Conservation (phyloP, 2,329 filamentous ascomycete genomes). For the Bipolaris oryzae region DNA sequence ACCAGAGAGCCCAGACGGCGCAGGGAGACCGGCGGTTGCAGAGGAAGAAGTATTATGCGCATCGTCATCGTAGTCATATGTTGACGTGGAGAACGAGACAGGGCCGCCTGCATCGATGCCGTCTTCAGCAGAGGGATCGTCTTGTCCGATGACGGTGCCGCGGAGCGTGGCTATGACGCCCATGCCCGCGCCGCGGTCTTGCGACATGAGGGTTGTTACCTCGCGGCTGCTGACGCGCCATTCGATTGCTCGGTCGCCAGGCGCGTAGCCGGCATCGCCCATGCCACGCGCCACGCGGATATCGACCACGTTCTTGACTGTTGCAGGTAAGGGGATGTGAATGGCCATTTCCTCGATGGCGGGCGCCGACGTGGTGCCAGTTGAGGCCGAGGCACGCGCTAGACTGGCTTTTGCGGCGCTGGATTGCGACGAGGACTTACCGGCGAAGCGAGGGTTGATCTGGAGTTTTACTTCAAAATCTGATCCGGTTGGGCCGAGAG, state of each 20-base stretch:
- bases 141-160: slow-evolving; percentile 75
- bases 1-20: slow-evolving; percentile 20
- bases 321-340: slow-evolving; percentile 76
- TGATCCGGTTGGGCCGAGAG: slow-evolving; percentile 72
- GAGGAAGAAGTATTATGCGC: slow-evolving; percentile 31
- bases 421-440: slow-evolving; percentile 46
- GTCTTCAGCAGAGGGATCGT: slow-evolving; percentile 48
- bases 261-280: slow-evolving; percentile 82
- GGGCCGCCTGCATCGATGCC: slow-evolving; percentile 43
- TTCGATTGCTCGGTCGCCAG: slow-evolving; percentile 73
- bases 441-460: slow-evolving; percentile 61
- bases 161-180: slow-evolving; percentile 74
- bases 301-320: slow-evolving; percentile 82
- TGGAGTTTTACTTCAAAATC: slow-evolving; percentile 89
- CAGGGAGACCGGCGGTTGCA: slow-evolving; percentile 6
- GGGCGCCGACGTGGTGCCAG: slow-evolving; percentile 47
- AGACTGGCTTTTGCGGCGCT: slow-evolving; percentile 39
- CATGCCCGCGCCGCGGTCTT: slow-evolving; percentile 55
- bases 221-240: slow-evolving; percentile 86
- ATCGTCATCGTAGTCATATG: slow-evolving; percentile 40
- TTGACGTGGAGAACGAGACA: slow-evolving; percentile 27
- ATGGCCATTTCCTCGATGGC: slow-evolving; percentile 77
- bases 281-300: slow-evolving; percentile 76
- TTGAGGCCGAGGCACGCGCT: slow-evolving; percentile 27
- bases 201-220: slow-evolving; percentile 56